A percentile compares a stretch with the other conserved stretches of the same genome.
phyloP scores from a whole-genome alignment of 331 rosid species.

The Phaseolus coccineus region DNA sequence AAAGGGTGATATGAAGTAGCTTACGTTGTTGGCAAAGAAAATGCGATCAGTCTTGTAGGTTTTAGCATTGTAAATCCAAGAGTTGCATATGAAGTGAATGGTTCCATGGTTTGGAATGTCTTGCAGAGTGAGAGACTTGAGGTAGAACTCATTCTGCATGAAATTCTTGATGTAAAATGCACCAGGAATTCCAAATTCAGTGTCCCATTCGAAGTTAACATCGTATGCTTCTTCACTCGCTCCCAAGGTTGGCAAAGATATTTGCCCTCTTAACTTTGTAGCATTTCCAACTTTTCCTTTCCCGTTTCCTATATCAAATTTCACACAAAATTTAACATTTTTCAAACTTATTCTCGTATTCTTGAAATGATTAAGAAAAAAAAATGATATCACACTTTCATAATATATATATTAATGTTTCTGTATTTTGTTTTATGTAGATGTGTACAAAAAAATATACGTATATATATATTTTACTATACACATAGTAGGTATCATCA shows the following conservation, averaged over 20 bases:
- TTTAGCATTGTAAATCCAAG: constrained; percentile 58
- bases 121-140: constrained; percentile 51
- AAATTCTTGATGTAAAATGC: constrained; percentile 56
- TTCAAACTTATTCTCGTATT: no score
- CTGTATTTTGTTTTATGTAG: no score
- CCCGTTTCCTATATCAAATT: constrained; percentile 33
- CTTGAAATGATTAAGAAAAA: no score
- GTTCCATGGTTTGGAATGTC: constrained; percentile 56
- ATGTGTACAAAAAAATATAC: no score
- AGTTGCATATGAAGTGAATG: constrained; percentile 63
- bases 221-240: constrained; percentile 47
- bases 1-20: background rate
- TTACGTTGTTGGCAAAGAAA: constrained; percentile 67
- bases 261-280: constrained; percentile 53
- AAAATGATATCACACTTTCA: no score
- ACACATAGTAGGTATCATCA: no score
- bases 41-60: constrained; percentile 47
- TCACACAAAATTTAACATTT: background rate
- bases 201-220: constrained; percentile 51
- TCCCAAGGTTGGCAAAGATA: constrained; percentile 48
- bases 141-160: constrained; percentile 58
- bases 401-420: no score
- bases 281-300: constrained; percentile 57
- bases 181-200: constrained; percentile 54
- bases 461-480: no score